Evolutionary conservation across 2,329 filamentous ascomycete genomes (phyloP).

Genomic region (Aspergillus carbonarius): DNA sequence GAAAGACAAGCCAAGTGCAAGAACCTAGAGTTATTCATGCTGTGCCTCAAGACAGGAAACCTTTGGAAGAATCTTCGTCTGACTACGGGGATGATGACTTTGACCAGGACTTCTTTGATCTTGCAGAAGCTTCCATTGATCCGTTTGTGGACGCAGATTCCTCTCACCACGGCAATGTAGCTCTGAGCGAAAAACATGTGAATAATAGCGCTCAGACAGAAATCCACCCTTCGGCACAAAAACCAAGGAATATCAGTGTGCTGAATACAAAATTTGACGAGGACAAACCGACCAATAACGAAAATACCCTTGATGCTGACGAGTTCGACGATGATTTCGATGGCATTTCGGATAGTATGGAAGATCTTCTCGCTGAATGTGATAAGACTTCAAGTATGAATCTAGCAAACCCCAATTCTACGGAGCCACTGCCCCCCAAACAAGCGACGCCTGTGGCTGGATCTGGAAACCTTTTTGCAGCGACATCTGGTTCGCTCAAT

Average conservation of each 20-base stretch:
- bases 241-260: not conserved
- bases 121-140: conserved; percentile 35
- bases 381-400: conserved; percentile 41
- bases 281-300: not conserved
- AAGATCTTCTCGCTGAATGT: conserved; percentile 58
- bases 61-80: conserved; percentile 34
- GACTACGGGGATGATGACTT: conserved; percentile 52
- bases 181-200: not conserved
- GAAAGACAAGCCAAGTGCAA: not conserved
- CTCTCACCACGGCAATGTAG: not conserved
- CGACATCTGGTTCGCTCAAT: conserved; percentile 3
- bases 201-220: not conserved
- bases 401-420: conserved; percentile 9
- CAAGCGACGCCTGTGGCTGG: conserved; percentile 5
- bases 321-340: conserved; percentile 71
- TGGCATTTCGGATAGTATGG: conserved; percentile 57
- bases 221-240: not conserved
- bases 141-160: conserved; percentile 25
- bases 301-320: conserved; percentile 41
- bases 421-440: conserved; percentile 20
- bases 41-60: not conserved
- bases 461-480: not conserved
- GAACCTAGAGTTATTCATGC: conserved; percentile 3
- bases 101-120: conserved; percentile 46
- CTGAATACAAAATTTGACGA: not conserved